Base-by-base conservation (phyloP, 495 filamentous ascomycete genomes). In the Cercophora newfieldiana region DNA sequence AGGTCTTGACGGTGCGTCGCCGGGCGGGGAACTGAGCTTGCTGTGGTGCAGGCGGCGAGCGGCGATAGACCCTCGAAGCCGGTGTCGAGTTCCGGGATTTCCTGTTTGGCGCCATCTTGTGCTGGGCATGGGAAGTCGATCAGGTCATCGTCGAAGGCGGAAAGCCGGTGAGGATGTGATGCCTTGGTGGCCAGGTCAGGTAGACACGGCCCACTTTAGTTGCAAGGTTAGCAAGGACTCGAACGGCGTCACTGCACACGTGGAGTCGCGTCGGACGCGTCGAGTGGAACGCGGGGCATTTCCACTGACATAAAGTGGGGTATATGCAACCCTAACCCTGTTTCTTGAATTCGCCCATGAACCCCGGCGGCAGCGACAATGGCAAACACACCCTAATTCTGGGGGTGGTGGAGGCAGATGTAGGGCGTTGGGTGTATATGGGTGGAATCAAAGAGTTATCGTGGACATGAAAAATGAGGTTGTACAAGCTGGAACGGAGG, bases 1-100 rank as follows among this genome's bases (percentile, higher is more conserved):
- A 84, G 0, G 74, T 82, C 61, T 68, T 79, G 53, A 78, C 67
- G 0, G 71, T 58, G 21, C 68, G 71, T n/a, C 67, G 72, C 26
- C 74, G 74, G 18, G 69, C 53, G 0, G 81, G 72, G 57, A 85
- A 82, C 14, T 68, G 59, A 12, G 71, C 44, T 60, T 85, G 83
- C 31, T 79, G 70, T 7, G 74, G 74, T 22, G 76, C 75, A 3
- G 78, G 75, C 8, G 73, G 64, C 1, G 74, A 74, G 68, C 71
- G n/a, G n/a, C n/a, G 71, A 74, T 83, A 80, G 47, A 75, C 74
- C 24, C 77, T 37, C 69, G 72, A 68, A 19, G 68, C 59, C 7
- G 71, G 71, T 3, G 69, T 30, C 7, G 72, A 69, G 37, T 53
- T 65, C 24, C 68, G 66, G 29, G 69, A 63, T 48, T 74, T 66